Evolutionary conservation across 2,329 filamentous ascomycete species (phyloP), one percentile per base, ranked within the genome.

Genomic region (Aspergillus oerlinghausenensis): DNA sequence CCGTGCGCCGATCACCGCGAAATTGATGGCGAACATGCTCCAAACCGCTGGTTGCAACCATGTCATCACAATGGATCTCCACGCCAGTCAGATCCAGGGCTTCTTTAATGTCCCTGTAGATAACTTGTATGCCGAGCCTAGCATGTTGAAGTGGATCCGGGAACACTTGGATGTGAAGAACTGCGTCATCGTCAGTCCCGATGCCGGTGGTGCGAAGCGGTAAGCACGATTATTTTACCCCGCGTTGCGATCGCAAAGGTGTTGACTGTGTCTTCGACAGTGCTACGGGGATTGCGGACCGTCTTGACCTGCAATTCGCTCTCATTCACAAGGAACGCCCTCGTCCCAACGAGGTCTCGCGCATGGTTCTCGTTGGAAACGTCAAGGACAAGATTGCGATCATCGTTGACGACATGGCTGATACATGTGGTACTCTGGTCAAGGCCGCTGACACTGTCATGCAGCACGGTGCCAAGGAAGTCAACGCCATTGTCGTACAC

Each of bases 271-370:
- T 49, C 17, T 11, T 50, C 19, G 26, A 52, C 63, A 85, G 88
- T 74, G 93, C 92, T 43, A 96, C 93, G 8, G 91, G 89, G 11
- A 96, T 97, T 63, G 93, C 93, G 56, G 93, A 97, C 74, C 88
- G 90, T 50, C 84, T 97, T 59, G 92, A 96, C 70, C 85, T 92
- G 50, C 88, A 87, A 59, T 97, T 97, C 73, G 93, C 93, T 8
- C 84, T 97, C 54, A 97, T 97, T 65, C 92, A 97, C 83, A 97
- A 97, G 79, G 93, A 97, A 77, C 89, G 92, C 56, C 89, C 92
- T 5, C 86, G 90, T n/a, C 87, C 87, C 58, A 95, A 96, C 68
- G 92, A 95, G 70, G 92, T 96, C 59, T 91, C 89, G 9, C 88
- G 90, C 67, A 96, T 96, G 91, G 90, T 92, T 0, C 87, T 99